phyloP scores from a whole-genome alignment of 2,329 filamentous ascomycete species.

The Truncatella angustata region DNA sequence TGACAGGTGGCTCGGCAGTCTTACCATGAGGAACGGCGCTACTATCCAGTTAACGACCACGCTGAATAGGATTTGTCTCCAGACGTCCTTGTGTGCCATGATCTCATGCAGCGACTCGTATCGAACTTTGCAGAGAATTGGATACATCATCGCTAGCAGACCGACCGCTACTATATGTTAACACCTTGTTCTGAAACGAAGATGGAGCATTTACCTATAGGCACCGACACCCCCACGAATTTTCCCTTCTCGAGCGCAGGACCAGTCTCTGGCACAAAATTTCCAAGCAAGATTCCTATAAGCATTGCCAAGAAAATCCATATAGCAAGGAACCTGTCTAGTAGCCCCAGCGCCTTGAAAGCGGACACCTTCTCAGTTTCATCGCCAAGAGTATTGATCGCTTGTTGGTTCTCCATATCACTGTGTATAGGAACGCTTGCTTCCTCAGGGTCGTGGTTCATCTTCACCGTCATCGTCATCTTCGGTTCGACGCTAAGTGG shows the following conservation, averaged over 20 bases:
- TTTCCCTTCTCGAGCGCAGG: conserved; percentile 65
- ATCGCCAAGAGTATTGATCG: not conserved
- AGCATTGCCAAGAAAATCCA: conserved; percentile 81
- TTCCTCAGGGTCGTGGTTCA: not conserved
- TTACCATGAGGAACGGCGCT: conserved; percentile 78
- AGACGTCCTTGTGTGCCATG: conserved; percentile 60
- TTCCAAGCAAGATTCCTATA: conserved; percentile 72
- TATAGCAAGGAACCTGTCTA: conserved; percentile 63
- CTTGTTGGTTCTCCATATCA: not conserved
- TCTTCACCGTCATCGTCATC: not conserved
- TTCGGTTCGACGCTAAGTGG: not conserved
- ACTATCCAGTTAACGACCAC: conserved; percentile 80
- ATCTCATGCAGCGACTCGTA: conserved; percentile 72
- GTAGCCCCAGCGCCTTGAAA: conserved; percentile 54
- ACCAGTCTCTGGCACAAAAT: conserved; percentile 65
- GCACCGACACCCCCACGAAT: conserved; percentile 56
- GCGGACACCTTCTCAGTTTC: conserved; percentile 31
- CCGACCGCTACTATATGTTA: conserved; percentile 59
- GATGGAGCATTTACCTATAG: conserved; percentile 19
- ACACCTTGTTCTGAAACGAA: not conserved
- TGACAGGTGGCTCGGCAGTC: conserved; percentile 7
- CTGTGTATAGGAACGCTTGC: not conserved
- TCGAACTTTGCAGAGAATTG: conserved; percentile 82
- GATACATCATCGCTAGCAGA: conserved; percentile 90
- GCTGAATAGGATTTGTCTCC: conserved; percentile 78